Percentiles rank a stretch among this genome's conserved stretches.
phyloP scores from a whole-genome alignment of 768 basidiomycete species.

The Roridomyces roridus region DNA sequence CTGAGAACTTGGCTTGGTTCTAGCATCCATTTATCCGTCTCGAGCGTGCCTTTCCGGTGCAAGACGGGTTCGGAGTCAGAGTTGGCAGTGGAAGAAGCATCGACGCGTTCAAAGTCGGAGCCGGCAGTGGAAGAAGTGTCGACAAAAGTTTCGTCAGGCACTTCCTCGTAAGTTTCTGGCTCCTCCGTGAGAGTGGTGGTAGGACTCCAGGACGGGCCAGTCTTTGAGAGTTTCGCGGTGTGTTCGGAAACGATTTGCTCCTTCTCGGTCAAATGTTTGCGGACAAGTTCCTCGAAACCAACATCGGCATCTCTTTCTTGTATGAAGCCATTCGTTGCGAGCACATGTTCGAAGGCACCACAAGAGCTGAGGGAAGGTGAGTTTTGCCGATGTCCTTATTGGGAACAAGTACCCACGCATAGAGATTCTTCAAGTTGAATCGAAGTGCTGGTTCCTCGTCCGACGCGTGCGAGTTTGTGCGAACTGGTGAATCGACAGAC shows the following conservation, averaged over 20 bases:
- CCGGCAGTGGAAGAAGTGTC: conserved; percentile 1
- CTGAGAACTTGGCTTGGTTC: conserved; percentile 53
- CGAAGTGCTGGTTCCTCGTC: too few species aligned
- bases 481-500: conserved; percentile 25
- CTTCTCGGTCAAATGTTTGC: conserved; percentile 40
- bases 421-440: too few species aligned
- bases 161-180: conserved; percentile 29
- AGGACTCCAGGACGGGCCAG: conserved; percentile 35
- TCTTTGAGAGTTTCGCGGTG: conserved; percentile 45
- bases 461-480: too few species aligned
- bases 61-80: conserved; percentile 25
- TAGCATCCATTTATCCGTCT: conserved; percentile 39
- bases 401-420: too few species aligned
- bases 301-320: conserved; percentile 22
- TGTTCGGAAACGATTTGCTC: conserved; percentile 42
- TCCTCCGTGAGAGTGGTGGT: conserved; percentile 27
- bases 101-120: conserved; percentile 19
- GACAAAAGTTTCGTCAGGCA: conserved; percentile 8
- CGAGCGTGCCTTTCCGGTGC: conserved; percentile 30
- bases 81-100: neutral
- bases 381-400: neutral
- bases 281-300: conserved; percentile 50
- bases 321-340: conserved; percentile 10
- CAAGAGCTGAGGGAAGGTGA: conserved; percentile 11
- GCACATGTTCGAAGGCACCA: conserved; percentile 7